Evolutionary conservation across 768 basidiomycete genomes (phyloP), one percentile per base, ranked within the genome.

Genomic region (Chalciporus pseudorubinellus): DNA sequence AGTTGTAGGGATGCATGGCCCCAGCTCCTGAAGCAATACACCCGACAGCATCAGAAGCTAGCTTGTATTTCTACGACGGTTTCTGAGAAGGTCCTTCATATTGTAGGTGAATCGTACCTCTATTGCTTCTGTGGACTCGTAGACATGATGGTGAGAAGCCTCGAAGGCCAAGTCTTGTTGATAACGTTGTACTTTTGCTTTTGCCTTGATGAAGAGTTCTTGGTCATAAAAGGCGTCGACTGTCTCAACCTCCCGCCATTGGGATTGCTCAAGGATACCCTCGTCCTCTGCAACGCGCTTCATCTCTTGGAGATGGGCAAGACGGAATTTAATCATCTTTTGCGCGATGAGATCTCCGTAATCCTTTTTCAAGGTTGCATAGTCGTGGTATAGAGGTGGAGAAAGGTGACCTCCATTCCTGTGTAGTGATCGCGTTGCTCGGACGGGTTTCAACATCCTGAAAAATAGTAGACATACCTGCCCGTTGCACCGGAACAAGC

Each of bases 321-420:
- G 70, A 7, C 87, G 77, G 56, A 88, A 87, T 10, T 78, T 74
- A 16, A 85, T 76, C 47, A 85, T 77, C 52, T 74, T 71, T 59
- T 74, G 65, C 0, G 87, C 85, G 2, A 60, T 59, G 8, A 66
- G 67, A 2, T 64, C 53, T 2, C 87, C 85, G 53, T 79, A 66
- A 14, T 64, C 59, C 26, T 73, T 61, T 61, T 76, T 78, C 21
- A 86, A 68, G 9, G 65, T 51, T 1, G 54, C 42, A 57, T 87
- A 87, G 49, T 87, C 83, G 14, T 78, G 76, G 56, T 84, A 87
- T 9, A 83, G 63, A 10, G 74, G 68, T 0, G 85, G 82, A 6
- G 78, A 78, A 31, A 85, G 76, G 57, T 89, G 87, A 0, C 87
- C 86, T 2, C 86, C 87, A 51, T 88, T 89, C 58, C 87, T 85